These are phyloP conservation scores for Penicillium nucicola DNA, from an alignment of 495 filamentous ascomycete species.

Conservation along the genomic window DNA sequence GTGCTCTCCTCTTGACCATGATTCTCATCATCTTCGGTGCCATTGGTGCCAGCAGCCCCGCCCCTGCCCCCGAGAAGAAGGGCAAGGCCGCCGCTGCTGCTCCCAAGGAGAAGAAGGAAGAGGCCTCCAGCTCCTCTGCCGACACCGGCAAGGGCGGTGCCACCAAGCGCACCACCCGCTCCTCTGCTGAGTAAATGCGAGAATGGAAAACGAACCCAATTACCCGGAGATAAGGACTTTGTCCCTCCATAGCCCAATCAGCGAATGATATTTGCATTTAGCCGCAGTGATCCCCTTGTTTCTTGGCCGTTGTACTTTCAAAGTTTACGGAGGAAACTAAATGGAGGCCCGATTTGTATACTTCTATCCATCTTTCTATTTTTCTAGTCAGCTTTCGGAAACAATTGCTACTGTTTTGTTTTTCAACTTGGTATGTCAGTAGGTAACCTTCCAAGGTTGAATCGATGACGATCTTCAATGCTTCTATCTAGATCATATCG, in stretches of 20 bases:
- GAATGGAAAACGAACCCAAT: constrained; percentile 2
- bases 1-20: constrained; percentile 63
- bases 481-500: too few relatives aligned
- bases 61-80: constrained; percentile 58
- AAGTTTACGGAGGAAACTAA: neutral
- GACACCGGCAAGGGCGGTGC: constrained; percentile 65
- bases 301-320: constrained; percentile 2
- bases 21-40: constrained; percentile 64
- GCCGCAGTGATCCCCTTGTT: constrained; percentile 6
- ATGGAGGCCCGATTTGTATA: constrained; percentile 7
- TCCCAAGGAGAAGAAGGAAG: constrained; percentile 75
- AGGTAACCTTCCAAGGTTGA: too few relatives aligned
- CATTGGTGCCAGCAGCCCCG: constrained; percentile 50
- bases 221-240: neutral
- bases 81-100: constrained; percentile 69
- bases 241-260: neutral
- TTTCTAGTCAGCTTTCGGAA: neutral
- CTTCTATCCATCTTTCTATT: constrained; percentile 1
- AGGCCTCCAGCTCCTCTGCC: constrained; percentile 62
- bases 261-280: constrained; percentile 6
- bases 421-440: too few relatives aligned
- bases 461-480: too few relatives aligned
- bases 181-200: constrained; percentile 46
- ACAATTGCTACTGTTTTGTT: neutral
- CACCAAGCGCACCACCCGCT: constrained; percentile 62